These are phyloP conservation scores for Neurospora sp. DNA, from an alignment of 495 filamentous ascomycete genomes.

Conservation along the genomic window DNA sequence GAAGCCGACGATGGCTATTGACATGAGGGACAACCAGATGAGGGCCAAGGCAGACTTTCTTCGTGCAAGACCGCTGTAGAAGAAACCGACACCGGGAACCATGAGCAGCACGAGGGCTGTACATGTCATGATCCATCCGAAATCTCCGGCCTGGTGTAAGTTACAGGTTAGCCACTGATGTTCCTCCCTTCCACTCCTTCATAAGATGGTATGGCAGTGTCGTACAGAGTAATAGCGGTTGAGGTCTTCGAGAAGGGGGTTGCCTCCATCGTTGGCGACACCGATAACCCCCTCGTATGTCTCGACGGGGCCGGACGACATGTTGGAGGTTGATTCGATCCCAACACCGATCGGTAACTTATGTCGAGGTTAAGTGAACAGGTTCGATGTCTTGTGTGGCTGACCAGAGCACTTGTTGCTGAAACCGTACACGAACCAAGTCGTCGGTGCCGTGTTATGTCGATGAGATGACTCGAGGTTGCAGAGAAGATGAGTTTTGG, in stretches of 20 bases:
- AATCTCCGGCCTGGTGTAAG: constrained; percentile 63
- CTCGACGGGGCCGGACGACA: constrained; percentile 31
- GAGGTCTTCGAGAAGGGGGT: constrained; percentile 62
- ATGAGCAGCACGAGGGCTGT: constrained; percentile 91
- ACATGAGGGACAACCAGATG: constrained; percentile 96
- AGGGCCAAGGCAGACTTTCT: constrained; percentile 90
- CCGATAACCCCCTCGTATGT: constrained; percentile 52
- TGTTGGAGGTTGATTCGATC: constrained; percentile 6
- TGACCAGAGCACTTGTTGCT: not conserved
- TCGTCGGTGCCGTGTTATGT: not conserved
- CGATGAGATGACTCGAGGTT: not conserved
- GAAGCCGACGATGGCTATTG: constrained; percentile 80
- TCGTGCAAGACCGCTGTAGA: constrained; percentile 96
- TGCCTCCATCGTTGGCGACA: constrained; percentile 50
- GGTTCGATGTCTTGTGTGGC: not conserved
- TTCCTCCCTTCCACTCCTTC: not conserved
- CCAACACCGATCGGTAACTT: not conserved
- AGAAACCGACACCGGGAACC: constrained; percentile 98
- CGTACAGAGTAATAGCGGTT: constrained; percentile 77
- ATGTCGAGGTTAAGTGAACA: not conserved
- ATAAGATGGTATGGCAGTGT: not conserved
- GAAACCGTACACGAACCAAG: constrained; percentile 5
- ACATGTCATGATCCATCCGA: constrained; percentile 81
- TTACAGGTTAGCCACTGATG: not conserved
- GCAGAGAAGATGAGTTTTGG: not conserved